A percentile compares a stretch with the other conserved stretches of the same genome.
These are phyloP conservation scores for Suillus subluteus DNA, from an alignment of 768 basidiomycete species.

Conservation along the genomic window DNA sequence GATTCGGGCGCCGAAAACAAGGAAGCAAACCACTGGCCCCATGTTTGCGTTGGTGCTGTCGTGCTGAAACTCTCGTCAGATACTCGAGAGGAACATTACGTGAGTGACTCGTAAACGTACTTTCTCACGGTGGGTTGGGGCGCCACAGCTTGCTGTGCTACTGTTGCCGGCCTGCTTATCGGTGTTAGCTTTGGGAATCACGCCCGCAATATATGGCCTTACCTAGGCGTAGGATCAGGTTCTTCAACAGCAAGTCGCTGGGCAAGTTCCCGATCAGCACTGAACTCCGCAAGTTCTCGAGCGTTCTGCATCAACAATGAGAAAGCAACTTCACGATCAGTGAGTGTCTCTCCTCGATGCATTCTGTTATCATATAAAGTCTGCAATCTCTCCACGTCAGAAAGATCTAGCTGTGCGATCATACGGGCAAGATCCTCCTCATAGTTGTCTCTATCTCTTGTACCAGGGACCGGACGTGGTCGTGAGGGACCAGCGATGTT, in stretches of 20 bases:
- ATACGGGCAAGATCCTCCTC: constrained; percentile 29
- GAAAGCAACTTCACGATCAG: constrained; percentile 30
- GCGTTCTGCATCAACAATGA: constrained; percentile 29
- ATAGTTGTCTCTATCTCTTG: constrained; percentile 26
- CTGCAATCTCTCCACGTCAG: constrained; percentile 25
- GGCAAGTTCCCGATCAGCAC: constrained; percentile 29
- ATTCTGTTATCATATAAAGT: constrained; percentile 13
- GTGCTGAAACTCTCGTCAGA: background rate
- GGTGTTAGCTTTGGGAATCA: background rate
- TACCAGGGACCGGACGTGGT: constrained; percentile 7
- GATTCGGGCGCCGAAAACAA: constrained; percentile 6
- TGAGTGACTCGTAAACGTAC: background rate
- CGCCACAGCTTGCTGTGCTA: background rate
- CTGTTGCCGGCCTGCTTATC: background rate
- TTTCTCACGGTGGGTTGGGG: background rate
- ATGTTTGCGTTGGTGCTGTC: constrained; percentile 11
- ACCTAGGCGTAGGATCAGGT: background rate
- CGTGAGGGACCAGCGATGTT: constrained; percentile 31
- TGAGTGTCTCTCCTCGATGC: constrained; percentile 15
- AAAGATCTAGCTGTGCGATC: constrained; percentile 21
- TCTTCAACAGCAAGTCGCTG: constrained; percentile 19
- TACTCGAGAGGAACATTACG: too few relatives aligned
- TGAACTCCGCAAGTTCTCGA: constrained; percentile 16
- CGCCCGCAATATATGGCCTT: too few relatives aligned
- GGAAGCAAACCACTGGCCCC: constrained; percentile 26